Evolutionary conservation across 495 filamentous ascomycete species (phyloP).

Genomic region (Lasiosphaeria hispida): DNA sequence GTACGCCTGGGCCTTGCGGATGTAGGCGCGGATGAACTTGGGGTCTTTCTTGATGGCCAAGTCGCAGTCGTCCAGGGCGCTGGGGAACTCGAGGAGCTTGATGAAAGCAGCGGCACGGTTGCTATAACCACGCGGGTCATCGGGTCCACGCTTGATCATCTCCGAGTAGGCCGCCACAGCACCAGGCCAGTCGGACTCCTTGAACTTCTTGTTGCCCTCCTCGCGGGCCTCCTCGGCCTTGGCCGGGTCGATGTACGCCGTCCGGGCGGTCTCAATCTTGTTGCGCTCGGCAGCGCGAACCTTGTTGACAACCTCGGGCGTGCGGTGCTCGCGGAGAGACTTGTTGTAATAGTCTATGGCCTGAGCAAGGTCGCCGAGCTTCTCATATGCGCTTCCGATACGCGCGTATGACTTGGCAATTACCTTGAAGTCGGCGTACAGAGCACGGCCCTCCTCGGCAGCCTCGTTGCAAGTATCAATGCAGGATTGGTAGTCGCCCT

Average conservation of each 20-base stretch:
- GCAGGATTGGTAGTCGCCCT: constrained; percentile 83
- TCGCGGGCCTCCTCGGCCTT: constrained; percentile 96
- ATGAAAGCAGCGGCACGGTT: constrained; percentile 96
- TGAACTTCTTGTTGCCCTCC: constrained; percentile 93
- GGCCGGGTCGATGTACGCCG: constrained; percentile 81
- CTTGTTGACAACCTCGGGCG: constrained; percentile 88
- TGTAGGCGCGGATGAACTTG: constrained; percentile 92
- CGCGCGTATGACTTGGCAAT: constrained; percentile 96
- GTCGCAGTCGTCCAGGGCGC: constrained; percentile 90
- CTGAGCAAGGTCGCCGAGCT: constrained; percentile 70
- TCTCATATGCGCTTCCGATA: constrained; percentile 89
- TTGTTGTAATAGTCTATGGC: constrained; percentile 91
- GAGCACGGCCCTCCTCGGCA: constrained; percentile 79
- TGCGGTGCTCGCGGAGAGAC: constrained; percentile 94
- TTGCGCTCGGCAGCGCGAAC: constrained; percentile 90
- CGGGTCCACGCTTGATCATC: constrained; percentile 93
- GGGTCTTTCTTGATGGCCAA: constrained; percentile 84
- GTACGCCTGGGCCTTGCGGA: constrained; percentile 89
- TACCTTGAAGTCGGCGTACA: constrained; percentile 92
- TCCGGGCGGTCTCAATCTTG: constrained; percentile 71
- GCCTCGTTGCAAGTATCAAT: constrained; percentile 86
- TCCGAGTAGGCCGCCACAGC: constrained; percentile 94
- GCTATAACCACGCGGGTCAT: constrained; percentile 91
- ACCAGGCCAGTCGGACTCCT: constrained; percentile 92
- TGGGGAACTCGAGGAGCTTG: constrained; percentile 93